Base-by-base conservation (phyloP, 306 rosid species). In the Clitoria ternatea region DNA sequence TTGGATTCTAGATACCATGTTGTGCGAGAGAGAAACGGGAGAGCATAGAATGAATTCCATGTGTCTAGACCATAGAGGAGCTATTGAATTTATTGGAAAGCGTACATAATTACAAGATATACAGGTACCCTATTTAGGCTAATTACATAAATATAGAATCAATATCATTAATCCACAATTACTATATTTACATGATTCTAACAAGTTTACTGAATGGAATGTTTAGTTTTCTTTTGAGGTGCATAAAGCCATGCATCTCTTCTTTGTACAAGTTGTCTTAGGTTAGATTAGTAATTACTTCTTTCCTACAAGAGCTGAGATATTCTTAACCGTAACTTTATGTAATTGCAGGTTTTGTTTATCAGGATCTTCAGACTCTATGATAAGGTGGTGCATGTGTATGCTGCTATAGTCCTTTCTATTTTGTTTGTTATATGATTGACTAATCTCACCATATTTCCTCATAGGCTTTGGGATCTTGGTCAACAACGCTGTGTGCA, bases 401-500 rank as follows among this genome's bases (percentile, higher is more conserved):
- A 52, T 40, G 24, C 9, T 39, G 39, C 61, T 49, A 30, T 15
- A 50, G 32, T 35, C 23, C 11, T 44, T 77, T 40, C 10, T 42
- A 15, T 63, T 63, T 54, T 71, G 53, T 12, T 62, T 26, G 22
- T 1, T 48, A 1, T 24, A 45, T 52, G 42, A 60, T 66, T 69
- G 57, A 77, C 63, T 32, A 45, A 45, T 61, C 23, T 32, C 20
- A 30, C 43, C 62, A 24, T 74, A 29, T 71, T 39, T 60, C 70
- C 24, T 67, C 73, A 63, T 61, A 91, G 97, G 79, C 89, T 91
- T 42, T 91, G 97, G 97, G 97, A 91, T 86, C 86, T 91, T 69
- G 89, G 96, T 76, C 96, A 88, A 78, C 97, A 88, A 50, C 84
- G 97, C 35, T 91, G 97, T 75, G 80, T 91, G 70, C 97, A 91